Evolutionary conservation across 2,329 filamentous ascomycete genomes (phyloP).

Genomic region (Trichophyton verrucosum): DNA sequence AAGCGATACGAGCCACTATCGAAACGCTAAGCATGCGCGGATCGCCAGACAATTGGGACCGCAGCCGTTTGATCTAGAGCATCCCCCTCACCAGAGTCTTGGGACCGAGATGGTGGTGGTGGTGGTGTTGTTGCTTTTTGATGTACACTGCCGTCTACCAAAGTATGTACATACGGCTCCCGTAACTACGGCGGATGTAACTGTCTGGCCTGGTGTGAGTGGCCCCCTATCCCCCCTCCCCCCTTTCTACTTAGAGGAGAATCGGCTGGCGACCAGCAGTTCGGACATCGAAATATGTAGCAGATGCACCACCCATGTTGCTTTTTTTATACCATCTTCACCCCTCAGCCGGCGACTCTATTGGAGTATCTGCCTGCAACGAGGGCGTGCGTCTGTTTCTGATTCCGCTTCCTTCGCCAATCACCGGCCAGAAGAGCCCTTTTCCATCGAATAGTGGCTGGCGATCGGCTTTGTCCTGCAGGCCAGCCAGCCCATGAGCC

Average conservation of each 20-base stretch:
- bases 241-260: too few species aligned
- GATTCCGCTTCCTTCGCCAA: not conserved
- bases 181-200: too few species aligned
- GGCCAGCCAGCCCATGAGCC: not conserved
- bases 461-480: not conserved
- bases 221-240: not conserved
- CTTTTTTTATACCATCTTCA: not conserved
- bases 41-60: not conserved
- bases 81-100: not conserved
- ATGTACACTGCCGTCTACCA: too few species aligned
- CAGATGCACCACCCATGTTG: not conserved
- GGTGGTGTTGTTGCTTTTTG: not conserved
- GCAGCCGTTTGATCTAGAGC: not conserved
- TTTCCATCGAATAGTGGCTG: slow-evolving; percentile 1
- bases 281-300: not conserved
- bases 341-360: not conserved
- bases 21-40: not conserved
- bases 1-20: slow-evolving; percentile 1
- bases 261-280: not conserved
- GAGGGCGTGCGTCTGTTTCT: not conserved
- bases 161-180: too few species aligned
- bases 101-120: not conserved
- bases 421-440: not conserved
- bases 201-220: not conserved
- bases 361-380: not conserved